Evolutionary conservation across 1,284 basidiomycete species (phyloP), one percentile per base, ranked within the genome.

Genomic region (Wolfiporia cocos): DNA sequence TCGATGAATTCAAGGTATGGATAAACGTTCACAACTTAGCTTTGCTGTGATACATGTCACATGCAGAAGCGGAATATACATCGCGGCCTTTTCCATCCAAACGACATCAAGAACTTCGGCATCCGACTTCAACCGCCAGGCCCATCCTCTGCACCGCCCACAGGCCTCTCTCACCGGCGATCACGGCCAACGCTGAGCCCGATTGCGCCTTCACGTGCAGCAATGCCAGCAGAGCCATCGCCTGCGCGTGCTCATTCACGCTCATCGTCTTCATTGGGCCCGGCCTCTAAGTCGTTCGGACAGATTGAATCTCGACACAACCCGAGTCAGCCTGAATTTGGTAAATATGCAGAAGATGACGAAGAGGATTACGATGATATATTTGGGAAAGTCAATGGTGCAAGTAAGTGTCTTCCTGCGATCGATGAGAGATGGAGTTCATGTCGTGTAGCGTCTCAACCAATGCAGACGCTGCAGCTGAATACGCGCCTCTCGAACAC

Each of bases 361-460:
- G 73, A 76, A 32, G 91, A 94, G 55, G 86, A 93, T 58, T 93
- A 92, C 56, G 88, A 92, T 38, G 91, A 93, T 65, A 80, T 93
- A n/a, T 92, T 93, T 61, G 88, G 78, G 45, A 87, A 86, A 62
- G 70, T 69, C 23, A 82, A 74, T 48, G 75, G 78, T 19, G 70
- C 73, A 11, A 67, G 85, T 84, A 51, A 59, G 81, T 64, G 12
- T 37, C 39, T 44, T 19, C 47, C 6, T 21, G 18, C 37, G 37
- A 37, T 20, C 35, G 44, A n/a, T n/a, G n/a, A n/a, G n/a, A n/a
- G n/a, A 22, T 28, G 34, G n/a, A 28, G 37, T 37, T 36, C 28
- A 33, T 23, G 33, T 17, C 12, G 7, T 45, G 21, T 29, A 82
- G 81, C 71, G 11, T 68, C 73, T 14, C 78, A 78, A 20, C 68